A percentile compares a stretch with the other conserved stretches of the same genome.
These are phyloP conservation scores for Seiridium cupressi DNA, from an alignment of 2,329 filamentous ascomycete genomes.

Conservation along the genomic window DNA sequence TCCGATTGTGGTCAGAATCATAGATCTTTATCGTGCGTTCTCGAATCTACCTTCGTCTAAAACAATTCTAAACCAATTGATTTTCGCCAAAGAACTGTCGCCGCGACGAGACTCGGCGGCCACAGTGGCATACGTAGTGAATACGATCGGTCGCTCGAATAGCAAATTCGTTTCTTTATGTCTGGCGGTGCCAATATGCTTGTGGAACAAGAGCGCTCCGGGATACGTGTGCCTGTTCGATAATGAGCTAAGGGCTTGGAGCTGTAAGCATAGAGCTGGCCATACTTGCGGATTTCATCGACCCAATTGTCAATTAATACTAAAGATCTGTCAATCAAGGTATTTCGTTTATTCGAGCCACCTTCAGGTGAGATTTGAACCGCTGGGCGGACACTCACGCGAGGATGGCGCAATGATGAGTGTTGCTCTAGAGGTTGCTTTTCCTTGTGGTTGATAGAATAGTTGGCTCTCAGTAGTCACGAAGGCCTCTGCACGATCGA, in stretches of 20 bases:
- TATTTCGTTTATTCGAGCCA: not conserved
- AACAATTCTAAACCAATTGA: not conserved
- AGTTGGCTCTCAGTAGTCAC: not conserved
- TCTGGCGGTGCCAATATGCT: not conserved
- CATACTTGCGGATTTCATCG: not conserved
- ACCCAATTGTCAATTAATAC: not conserved
- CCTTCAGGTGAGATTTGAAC: not conserved
- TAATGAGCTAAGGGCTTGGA: not conserved
- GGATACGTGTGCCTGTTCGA: not conserved
- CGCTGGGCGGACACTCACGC: not conserved
- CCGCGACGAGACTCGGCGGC: not conserved
- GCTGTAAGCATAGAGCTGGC: not conserved
- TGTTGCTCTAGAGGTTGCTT: not conserved
- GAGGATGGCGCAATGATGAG: not conserved
- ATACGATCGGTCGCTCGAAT: not conserved
- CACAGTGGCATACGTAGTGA: not conserved
- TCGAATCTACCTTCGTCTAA: not conserved
- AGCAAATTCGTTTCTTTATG: not conserved
- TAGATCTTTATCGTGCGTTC: fast-evolving
- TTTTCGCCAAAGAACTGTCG: not conserved
- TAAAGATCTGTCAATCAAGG: not conserved
- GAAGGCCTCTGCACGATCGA: not conserved
- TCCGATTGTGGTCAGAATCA: not conserved
- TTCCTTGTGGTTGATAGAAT: not conserved
- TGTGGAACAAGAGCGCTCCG: not conserved